Evolutionary conservation across 164 flowering plant genomes (phyloP), one percentile per base, ranked within the genome.

Genomic region (Vitis cinerea): DNA sequence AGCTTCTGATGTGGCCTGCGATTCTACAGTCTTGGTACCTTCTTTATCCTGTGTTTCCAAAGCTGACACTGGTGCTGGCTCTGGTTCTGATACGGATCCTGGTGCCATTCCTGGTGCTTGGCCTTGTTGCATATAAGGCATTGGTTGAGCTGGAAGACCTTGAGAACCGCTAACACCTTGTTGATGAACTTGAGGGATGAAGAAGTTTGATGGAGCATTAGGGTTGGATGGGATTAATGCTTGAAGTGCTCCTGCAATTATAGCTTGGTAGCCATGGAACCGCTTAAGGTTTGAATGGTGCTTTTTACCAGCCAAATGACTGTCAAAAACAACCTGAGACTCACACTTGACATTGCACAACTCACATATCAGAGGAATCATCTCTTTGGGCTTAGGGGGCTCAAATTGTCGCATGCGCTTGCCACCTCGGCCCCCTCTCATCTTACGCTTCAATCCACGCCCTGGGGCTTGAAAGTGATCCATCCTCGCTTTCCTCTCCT

Each of bases 231-330:
- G 83, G 66, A 71, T 72, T 48, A 80, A 69, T 23, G 78, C 82
- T 63, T 80, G 75, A 23, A 80, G 74, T 29, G 72, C 72, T 53
- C 74, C 64, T 12, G 83, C 84, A 59, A 68, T 51, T 16, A 66
- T 60, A 30, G 75, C 82, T 27, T 76, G 78, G 59, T 82, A 75
- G 64, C 74, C 84, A 48, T 80, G 80, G 53, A 74, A 80, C 12
- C 84, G 74, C 72, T 79, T 79, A 19, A 83, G 66, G 66, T 80
- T 81, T 9, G 82, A 56, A 2, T 66, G 47, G 72, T 87, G 90
- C 75, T 85, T 87, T 71, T 81, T 87, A 50, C 91, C 91, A 37
- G 75, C 72, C 73, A 87, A 67, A 76, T 87, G 89, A 58, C 73
- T 74, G 15, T 87, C 79, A 49, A 81, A 77, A 68, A 81, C 87